Conservation (phyloP, 2,329 filamentous ascomycete genomes). For the Fonsecaea pedrosoi region DNA sequence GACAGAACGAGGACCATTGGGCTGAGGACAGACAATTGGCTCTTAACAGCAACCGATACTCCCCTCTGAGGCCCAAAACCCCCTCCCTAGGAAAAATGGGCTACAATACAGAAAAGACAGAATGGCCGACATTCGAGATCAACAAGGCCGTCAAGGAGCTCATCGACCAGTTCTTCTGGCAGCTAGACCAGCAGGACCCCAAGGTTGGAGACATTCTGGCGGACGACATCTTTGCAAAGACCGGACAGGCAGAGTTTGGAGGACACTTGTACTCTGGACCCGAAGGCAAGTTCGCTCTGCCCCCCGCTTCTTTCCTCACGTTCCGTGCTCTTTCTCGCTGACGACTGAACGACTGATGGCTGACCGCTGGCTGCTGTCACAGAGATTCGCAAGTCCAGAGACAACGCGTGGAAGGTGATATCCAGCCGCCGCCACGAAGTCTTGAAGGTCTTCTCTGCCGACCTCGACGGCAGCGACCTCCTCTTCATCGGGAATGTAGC, state of each 20-base stretch:
- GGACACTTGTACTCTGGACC: neutral
- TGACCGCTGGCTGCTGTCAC: neutral
- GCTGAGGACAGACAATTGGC: too few relatives aligned
- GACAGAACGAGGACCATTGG: too few relatives aligned
- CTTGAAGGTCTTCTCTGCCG: constrained; percentile 7
- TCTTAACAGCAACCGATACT: too few relatives aligned
- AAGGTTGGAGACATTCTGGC: constrained; percentile 12
- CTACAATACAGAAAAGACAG: constrained; percentile 15
- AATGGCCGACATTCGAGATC: constrained; percentile 9
- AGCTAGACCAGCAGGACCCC: constrained; percentile 9
- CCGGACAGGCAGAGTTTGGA: constrained; percentile 13
- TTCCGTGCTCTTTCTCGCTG: neutral
- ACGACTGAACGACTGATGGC: too few relatives aligned
- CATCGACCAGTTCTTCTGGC: constrained; percentile 13
- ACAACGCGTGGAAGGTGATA: constrained; percentile 21
- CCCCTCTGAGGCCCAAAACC: neutral
- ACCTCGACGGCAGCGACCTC: constrained; percentile 7
- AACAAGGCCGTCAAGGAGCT: constrained; percentile 5
- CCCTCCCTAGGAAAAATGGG: constrained; percentile 11
- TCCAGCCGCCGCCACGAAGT: constrained; percentile 5
- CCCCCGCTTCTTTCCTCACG: neutral
- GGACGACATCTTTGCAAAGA: constrained; percentile 17
- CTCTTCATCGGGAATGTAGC: constrained; percentile 19
- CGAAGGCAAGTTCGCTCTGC: neutral
- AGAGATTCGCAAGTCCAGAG: constrained; percentile 22